Evolutionary conservation across 345 rosid species (phyloP).

Genomic region (Carallia brachiata): DNA sequence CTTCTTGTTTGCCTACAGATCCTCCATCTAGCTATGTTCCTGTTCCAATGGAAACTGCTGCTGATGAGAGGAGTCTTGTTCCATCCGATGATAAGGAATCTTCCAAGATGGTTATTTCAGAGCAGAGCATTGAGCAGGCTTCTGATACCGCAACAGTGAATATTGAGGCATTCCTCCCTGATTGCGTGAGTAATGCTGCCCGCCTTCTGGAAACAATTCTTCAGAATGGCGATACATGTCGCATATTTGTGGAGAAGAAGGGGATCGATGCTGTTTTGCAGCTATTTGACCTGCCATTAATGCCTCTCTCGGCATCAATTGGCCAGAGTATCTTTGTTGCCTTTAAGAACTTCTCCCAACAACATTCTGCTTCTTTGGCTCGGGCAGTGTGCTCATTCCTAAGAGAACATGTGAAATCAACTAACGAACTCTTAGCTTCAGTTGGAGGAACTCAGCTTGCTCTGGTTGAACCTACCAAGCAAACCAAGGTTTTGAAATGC

Average conservation of each 20-base stretch:
- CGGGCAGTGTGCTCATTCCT: constrained; percentile 77
- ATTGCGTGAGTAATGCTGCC: constrained; percentile 72
- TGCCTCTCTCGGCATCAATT: constrained; percentile 74
- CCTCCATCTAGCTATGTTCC: constrained; percentile 39
- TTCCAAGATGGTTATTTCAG: constrained; percentile 45
- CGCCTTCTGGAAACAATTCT: constrained; percentile 92
- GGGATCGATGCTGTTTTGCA: constrained; percentile 83
- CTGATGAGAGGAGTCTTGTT: constrained; percentile 49
- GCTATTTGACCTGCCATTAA: constrained; percentile 69
- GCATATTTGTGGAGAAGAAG: constrained; percentile 87
- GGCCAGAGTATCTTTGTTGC: constrained; percentile 85
- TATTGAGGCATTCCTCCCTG: constrained; percentile 73
- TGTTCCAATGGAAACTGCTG: constrained; percentile 90
- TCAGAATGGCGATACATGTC: constrained; percentile 93
- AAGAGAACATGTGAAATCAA: constrained; percentile 65
- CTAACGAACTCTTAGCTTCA: constrained; percentile 52
- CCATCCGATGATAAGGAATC: constrained; percentile 40
- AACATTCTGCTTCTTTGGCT: constrained; percentile 81
- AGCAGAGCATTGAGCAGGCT: constrained; percentile 49
- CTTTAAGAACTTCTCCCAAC: constrained; percentile 90
- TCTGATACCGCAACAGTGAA: constrained; percentile 52
- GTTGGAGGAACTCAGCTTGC: constrained; percentile 62
- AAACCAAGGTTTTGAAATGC: constrained; percentile 55
- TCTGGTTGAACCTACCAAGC: constrained; percentile 50
- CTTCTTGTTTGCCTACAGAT: constrained; percentile 45